A percentile compares a stretch with the other conserved stretches of the same genome.
Evolutionary conservation across 2,329 filamentous ascomycete species (phyloP).

Genomic region (Coniella vitis): DNA sequence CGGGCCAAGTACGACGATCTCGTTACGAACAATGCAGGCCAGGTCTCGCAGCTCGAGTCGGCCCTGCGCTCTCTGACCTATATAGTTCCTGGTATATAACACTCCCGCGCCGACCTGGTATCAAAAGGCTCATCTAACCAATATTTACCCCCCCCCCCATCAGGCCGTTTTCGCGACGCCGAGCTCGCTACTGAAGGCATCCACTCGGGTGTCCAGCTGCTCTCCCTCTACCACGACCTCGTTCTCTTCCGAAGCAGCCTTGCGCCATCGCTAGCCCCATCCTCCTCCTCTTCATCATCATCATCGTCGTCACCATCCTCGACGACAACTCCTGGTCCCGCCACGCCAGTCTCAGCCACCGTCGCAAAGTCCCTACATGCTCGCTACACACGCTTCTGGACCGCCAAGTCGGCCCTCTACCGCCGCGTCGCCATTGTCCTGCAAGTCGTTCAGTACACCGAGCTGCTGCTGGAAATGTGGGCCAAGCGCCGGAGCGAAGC

Average conservation of each 20-base stretch:
- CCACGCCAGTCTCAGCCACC: slow-evolving; percentile 31
- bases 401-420: slow-evolving; percentile 61
- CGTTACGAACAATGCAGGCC: slow-evolving; percentile 88
- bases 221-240: slow-evolving; percentile 88
- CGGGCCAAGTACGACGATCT: slow-evolving; percentile 75
- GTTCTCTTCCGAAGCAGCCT: slow-evolving; percentile 56
- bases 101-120: neutral
- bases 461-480: slow-evolving; percentile 95
- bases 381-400: slow-evolving; percentile 63
- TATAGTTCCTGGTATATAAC: slow-evolving; percentile 69
- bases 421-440: slow-evolving; percentile 73
- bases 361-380: slow-evolving; percentile 52
- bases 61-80: slow-evolving; percentile 89
- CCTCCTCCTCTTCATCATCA: slow-evolving; percentile 37
- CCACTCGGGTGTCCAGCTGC: slow-evolving; percentile 80
- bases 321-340: slow-evolving; percentile 31
- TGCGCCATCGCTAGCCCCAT: slow-evolving; percentile 26
- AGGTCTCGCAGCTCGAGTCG: slow-evolving; percentile 92
- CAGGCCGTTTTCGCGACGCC: slow-evolving; percentile 79
- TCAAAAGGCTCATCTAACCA: no score
- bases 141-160: neutral
- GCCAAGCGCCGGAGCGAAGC: slow-evolving; percentile 80
- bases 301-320: slow-evolving; percentile 45
- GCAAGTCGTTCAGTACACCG: slow-evolving; percentile 89
- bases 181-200: slow-evolving; percentile 92